Evolutionary conservation across 495 filamentous ascomycete genomes (phyloP).

Genomic region (Annulohypoxylon stygium): DNA sequence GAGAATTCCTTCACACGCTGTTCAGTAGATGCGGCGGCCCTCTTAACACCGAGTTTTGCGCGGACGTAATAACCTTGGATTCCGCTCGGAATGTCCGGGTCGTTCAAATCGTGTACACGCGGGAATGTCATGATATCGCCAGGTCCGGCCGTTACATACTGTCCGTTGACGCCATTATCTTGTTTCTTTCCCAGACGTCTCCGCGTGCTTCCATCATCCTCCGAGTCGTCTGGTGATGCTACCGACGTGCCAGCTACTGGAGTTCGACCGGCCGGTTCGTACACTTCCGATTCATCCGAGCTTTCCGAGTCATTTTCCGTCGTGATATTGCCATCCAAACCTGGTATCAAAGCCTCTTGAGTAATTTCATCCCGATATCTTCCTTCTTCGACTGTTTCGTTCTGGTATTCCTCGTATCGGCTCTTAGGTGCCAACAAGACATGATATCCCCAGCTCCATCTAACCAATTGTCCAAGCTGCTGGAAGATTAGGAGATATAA

Average conservation of each 20-base stretch:
- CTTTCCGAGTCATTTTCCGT: conserved; percentile 29
- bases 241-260: conserved; percentile 57
- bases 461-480: conserved; percentile 92
- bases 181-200: conserved; percentile 37
- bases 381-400: conserved; percentile 73
- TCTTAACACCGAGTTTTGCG: conserved; percentile 33
- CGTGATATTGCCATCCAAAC: conserved; percentile 45
- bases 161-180: conserved; percentile 19
- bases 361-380: conserved; percentile 70
- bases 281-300: conserved; percentile 57
- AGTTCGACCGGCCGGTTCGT: conserved; percentile 63
- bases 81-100: conserved; percentile 51
- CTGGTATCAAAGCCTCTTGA: conserved; percentile 49
- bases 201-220: conserved; percentile 54
- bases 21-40: conserved; percentile 57
- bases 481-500: conserved; percentile 97
- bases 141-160: conserved; percentile 31
- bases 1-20: conserved; percentile 30
- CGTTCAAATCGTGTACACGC: conserved; percentile 54
- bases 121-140: conserved; percentile 62
- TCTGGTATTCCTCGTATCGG: conserved; percentile 72
- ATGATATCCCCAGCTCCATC: conserved; percentile 99
- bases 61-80: conserved; percentile 52
- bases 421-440: conserved; percentile 85
- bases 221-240: conserved; percentile 58